A percentile compares a stretch with the other conserved stretches of the same genome.
phyloP scores from a whole-genome alignment of 2,329 filamentous ascomycete species.

The Atkinsonella texensis region DNA sequence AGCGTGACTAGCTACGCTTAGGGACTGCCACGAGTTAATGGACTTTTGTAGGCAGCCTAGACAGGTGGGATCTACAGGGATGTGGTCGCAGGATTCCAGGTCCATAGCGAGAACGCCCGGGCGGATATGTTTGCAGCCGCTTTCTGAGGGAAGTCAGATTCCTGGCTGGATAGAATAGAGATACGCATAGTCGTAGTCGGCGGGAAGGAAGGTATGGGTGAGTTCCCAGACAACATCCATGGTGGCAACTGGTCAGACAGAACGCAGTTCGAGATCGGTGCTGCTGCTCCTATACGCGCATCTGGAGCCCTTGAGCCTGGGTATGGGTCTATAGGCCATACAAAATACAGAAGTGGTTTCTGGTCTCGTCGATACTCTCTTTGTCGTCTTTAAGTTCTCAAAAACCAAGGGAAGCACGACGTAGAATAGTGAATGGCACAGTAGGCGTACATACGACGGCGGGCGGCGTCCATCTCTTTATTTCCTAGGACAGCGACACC shows the following conservation, averaged over 20 bases:
- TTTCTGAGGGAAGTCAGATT: constrained; percentile 38
- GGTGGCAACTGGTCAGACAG: constrained; percentile 17
- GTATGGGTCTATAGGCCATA: too few species aligned
- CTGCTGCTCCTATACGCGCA: background rate
- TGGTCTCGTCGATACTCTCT: too few species aligned
- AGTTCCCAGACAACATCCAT: constrained; percentile 93
- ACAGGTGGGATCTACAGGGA: constrained; percentile 60
- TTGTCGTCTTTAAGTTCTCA: too few species aligned
- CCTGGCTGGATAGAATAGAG: constrained; percentile 49
- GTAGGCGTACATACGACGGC: too few species aligned
- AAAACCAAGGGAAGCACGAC: too few species aligned
- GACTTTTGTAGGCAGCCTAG: constrained; percentile 67
- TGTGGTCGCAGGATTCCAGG: constrained; percentile 61
- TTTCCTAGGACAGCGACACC: too few species aligned
- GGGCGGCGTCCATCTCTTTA: too few species aligned
- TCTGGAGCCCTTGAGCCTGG: background rate
- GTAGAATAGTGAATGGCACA: too few species aligned
- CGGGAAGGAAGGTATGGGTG: constrained; percentile 60
- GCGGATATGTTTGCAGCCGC: constrained; percentile 42
- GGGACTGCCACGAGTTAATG: constrained; percentile 65
- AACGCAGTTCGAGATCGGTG: background rate
- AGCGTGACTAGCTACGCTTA: constrained; percentile 63
- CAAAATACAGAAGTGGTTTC: too few species aligned
- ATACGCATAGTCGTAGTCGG: constrained; percentile 67
- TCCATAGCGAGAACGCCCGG: constrained; percentile 46